phyloP scores from a whole-genome alignment of 2,329 filamentous ascomycete genomes.

The Podosphaera fusca region DNA sequence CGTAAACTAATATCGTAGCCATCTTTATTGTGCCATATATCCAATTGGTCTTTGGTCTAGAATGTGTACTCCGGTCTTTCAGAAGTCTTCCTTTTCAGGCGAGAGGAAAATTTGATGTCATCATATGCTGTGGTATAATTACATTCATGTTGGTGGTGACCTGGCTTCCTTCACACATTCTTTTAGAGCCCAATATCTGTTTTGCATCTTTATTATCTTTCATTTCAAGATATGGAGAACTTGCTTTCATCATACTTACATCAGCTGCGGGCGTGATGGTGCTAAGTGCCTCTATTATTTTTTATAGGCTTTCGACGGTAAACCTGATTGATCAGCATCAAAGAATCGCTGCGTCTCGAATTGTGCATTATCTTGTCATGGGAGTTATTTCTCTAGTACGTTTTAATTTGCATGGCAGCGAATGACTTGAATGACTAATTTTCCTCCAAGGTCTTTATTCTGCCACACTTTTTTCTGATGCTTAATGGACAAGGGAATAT shows the following conservation, averaged over 20 bases:
- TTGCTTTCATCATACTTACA: constrained; percentile 30
- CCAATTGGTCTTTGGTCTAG: constrained; percentile 40
- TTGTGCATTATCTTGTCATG: constrained; percentile 40
- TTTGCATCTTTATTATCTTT: constrained; percentile 48
- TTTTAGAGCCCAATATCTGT: constrained; percentile 34
- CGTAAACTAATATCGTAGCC: constrained; percentile 22
- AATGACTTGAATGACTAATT: not conserved
- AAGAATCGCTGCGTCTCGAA: constrained; percentile 39
- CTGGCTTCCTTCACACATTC: constrained; percentile 33
- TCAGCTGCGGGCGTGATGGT: constrained; percentile 27
- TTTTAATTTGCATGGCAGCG: constrained; percentile 4
- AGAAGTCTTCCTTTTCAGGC: constrained; percentile 31
- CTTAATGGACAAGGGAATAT: constrained; percentile 23
- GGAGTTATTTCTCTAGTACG: constrained; percentile 34
- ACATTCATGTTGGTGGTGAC: constrained; percentile 28
- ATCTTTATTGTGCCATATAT: constrained; percentile 44
- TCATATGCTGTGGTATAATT: constrained; percentile 30
- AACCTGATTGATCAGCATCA: constrained; percentile 32
- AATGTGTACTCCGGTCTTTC: constrained; percentile 33
- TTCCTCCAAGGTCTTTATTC: constrained; percentile 26
- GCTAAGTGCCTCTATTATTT: constrained; percentile 28
- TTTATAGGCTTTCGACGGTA: constrained; percentile 30
- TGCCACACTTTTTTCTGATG: constrained; percentile 40
- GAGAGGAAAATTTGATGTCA: constrained; percentile 34
- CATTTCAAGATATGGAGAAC: constrained; percentile 33